Conservation (phyloP, 768 basidiomycete species). For the Mycena belliarum region DNA sequence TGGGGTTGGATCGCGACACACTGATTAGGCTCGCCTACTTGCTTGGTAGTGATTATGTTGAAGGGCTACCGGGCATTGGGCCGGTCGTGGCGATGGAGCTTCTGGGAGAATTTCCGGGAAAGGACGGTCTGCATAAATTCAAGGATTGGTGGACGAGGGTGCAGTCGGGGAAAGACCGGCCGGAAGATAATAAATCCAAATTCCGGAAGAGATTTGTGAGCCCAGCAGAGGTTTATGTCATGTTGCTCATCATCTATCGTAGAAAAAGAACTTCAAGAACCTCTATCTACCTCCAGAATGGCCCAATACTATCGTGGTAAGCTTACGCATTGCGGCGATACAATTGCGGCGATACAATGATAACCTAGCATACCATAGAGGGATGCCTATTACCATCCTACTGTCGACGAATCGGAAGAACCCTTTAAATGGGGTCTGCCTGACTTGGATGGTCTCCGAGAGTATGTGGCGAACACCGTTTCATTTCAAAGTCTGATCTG, state of each 20-base stretch:
- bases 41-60: conserved; percentile 95
- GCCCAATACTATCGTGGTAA: conserved; percentile 92
- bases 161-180: conserved; percentile 83
- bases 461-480: conserved; percentile 44
- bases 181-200: conserved; percentile 69
- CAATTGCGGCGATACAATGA: no score
- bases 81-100: conserved; percentile 97
- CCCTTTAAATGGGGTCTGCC: conserved; percentile 96
- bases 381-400: conserved; percentile 91
- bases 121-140: conserved; percentile 82
- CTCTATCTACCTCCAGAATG: conserved; percentile 82
- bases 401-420: conserved; percentile 88
- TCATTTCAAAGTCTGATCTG: conserved; percentile 13
- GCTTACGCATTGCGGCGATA: no score
- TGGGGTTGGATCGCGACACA: conserved; percentile 83
- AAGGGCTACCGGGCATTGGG: conserved; percentile 88
- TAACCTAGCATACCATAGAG: conserved; percentile 45
- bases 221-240: background rate
- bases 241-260: conserved; percentile 1
- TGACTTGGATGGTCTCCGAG: conserved; percentile 89
- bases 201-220: conserved; percentile 87
- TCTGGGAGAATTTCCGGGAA: conserved; percentile 88
- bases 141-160: conserved; percentile 94
- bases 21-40: conserved; percentile 90
- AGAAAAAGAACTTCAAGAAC: conserved; percentile 91